Base-by-base conservation (phyloP, 495 filamentous ascomycete genomes). In the Daldinia vernicosa region DNA sequence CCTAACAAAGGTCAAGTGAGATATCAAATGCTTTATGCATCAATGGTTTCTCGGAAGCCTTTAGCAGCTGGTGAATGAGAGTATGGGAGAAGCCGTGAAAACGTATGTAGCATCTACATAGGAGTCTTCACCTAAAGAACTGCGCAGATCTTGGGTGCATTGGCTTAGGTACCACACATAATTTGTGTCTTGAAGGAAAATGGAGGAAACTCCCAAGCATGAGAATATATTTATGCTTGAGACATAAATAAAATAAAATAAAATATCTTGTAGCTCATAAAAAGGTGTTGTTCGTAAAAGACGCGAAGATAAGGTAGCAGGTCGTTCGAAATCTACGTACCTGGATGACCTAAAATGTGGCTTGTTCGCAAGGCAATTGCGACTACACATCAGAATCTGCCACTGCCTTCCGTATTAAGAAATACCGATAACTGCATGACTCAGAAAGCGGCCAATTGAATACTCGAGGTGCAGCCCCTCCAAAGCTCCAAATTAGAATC, bases 381-480 rank as follows among this genome's bases (percentile, higher is more conserved):
- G 43, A 15, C 39, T 39, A 35, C 6, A 1, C 7, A n/a, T n/a
- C n/a, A 22, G 40, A 19, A 22, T 9, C 40, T 8, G 17, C 17
- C 1, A 6, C 1, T 45, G 7, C 40, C 17, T 45, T 22, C 50
- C 14, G 24, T 55, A 61, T 50, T 47, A 26, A 43, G 58, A 61
- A 61, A 50, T 27, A 50, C 17, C 1, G 40, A 15, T 63, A 69
- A 33, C 24, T 47, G 45, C 54, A 70, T 60, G 17, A 45, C n/a
- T n/a, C 22, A 11, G 43, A n/a, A 17, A 43, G n/a, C 24, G 27
- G 50, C 9, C 26, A 58, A 43, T 58, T n/a, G 4, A 27, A 58
- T 57, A 55, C 22, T 59, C 35, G 66, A 53, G 33, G 40, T 37
- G 11, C 33, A 35, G 61, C 67, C 67, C 67, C 67, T 70, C 67